Evolutionary conservation across 495 filamentous ascomycete genomes (phyloP).

Genomic region (Aspergillus saccharolyticus): DNA sequence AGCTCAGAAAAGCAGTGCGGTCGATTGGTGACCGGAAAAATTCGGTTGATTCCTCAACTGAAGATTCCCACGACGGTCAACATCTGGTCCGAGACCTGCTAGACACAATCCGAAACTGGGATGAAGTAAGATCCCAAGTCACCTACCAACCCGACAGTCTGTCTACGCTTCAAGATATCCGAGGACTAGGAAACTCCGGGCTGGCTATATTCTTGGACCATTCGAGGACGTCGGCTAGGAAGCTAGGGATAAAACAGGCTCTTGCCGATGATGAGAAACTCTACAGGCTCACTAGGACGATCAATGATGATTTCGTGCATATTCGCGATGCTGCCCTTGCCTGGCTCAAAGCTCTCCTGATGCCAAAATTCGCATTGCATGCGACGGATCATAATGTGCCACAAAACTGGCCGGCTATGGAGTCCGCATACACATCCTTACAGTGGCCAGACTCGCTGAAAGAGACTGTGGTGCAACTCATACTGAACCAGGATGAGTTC

Average conservation of each 20-base stretch:
- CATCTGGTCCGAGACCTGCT: constrained; percentile 49
- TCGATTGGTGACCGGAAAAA: constrained; percentile 15
- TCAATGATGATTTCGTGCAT: constrained; percentile 54
- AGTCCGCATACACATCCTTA: constrained; percentile 54
- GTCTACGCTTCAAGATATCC: constrained; percentile 41
- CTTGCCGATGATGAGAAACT: constrained; percentile 57
- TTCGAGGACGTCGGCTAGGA: constrained; percentile 58
- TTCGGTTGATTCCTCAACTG: constrained; percentile 9
- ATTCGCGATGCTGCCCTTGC: constrained; percentile 58
- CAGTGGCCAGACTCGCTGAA: constrained; percentile 74
- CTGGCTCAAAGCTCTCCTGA: constrained; percentile 59
- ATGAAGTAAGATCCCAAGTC: constrained; percentile 53
- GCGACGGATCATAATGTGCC: constrained; percentile 12
- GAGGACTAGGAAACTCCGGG: constrained; percentile 49
- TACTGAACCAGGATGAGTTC: constrained; percentile 63
- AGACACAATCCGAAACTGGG: constrained; percentile 51
- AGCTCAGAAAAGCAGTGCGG: constrained; percentile 30
- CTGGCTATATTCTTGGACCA: constrained; percentile 76
- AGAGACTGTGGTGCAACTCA: constrained; percentile 59
- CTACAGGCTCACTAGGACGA: constrained; percentile 44
- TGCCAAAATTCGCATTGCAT: constrained; percentile 31
- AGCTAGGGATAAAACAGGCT: constrained; percentile 40
- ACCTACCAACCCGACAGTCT: constrained; percentile 52
- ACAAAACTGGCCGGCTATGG: constrained; percentile 23
- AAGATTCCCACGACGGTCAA: constrained; percentile 18